Conservation (phyloP, 2,329 filamentous ascomycete species). For the Aspergillus novoparasiticus region DNA sequence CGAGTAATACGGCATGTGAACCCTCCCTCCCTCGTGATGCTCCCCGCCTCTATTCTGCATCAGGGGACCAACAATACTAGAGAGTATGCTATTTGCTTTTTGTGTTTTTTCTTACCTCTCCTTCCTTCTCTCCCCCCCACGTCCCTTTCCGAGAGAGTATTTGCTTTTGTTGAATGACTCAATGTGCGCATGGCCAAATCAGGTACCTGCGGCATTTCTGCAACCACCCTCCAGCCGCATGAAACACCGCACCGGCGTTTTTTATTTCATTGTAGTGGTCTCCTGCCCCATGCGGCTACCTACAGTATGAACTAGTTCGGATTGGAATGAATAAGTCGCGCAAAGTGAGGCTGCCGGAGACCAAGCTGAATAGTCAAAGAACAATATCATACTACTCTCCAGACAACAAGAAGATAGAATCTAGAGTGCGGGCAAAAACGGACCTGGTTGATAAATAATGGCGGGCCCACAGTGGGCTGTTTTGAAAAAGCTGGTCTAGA, state of each 20-base stretch:
- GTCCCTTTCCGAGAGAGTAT: neutral
- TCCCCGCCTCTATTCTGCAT: neutral
- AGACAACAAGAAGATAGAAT: neutral
- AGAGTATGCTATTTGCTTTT: neutral
- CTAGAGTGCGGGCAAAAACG: neutral
- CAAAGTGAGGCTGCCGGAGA: neutral
- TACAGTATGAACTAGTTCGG: neutral
- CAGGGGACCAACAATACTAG: neutral
- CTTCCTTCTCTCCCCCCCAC: neutral
- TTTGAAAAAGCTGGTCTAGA: neutral
- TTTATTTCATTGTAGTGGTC: neutral
- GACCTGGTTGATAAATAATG: neutral
- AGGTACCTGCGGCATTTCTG: conserved; percentile 5
- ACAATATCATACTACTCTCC: neutral
- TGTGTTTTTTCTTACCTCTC: neutral
- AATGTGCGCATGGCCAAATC: neutral
- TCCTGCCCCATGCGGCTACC: conserved; percentile 3
- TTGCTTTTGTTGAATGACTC: neutral
- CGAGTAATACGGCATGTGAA: conserved; percentile 2
- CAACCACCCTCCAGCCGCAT: neutral
- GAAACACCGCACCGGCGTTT: neutral
- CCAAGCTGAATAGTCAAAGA: neutral
- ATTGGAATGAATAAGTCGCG: neutral
- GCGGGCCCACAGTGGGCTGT: neutral
- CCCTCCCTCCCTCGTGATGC: neutral